Evolutionary conservation across 2,329 filamentous ascomycete species (phyloP).

Genomic region (Arthrobotrys pseudoclavata): DNA sequence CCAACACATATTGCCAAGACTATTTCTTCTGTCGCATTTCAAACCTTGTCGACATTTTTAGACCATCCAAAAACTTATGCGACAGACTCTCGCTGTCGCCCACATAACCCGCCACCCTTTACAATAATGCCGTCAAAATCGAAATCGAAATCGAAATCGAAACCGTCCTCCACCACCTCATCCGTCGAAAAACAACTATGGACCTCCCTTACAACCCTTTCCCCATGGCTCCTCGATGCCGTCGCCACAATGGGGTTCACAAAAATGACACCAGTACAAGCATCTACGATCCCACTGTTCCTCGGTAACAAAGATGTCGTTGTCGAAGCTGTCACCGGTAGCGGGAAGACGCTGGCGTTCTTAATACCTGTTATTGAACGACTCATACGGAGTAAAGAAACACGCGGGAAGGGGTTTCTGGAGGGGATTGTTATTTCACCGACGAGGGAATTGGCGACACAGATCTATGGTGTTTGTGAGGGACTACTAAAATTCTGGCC

Average conservation of each 20-base stretch:
- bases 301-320: slow-evolving; percentile 92
- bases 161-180: slow-evolving; percentile 69
- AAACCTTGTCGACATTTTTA: slow-evolving; percentile 23
- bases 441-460: slow-evolving; percentile 86
- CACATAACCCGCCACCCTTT: neutral
- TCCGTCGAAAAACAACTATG: slow-evolving; percentile 71
- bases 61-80: slow-evolving; percentile 5
- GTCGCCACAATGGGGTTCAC: slow-evolving; percentile 86
- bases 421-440: slow-evolving; percentile 92
- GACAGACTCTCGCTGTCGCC: neutral
- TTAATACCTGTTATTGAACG: slow-evolving; percentile 86
- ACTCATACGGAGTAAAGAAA: slow-evolving; percentile 72
- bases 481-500: slow-evolving; percentile 82
- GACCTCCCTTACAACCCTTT: slow-evolving; percentile 78
- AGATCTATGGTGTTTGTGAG: slow-evolving; percentile 85
- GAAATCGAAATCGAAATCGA: slow-evolving; percentile 44
- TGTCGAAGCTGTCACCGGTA: slow-evolving; percentile 91
- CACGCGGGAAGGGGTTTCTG: slow-evolving; percentile 83
- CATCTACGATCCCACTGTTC: slow-evolving; percentile 88
- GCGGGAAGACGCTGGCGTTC: slow-evolving; percentile 90
- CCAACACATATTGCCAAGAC: slow-evolving; percentile 14
- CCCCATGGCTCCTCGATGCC: slow-evolving; percentile 88
- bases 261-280: slow-evolving; percentile 94
- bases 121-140: slow-evolving; percentile 53
- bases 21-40: slow-evolving; percentile 14